A percentile compares a stretch with the other conserved stretches of the same genome.
Evolutionary conservation across 768 basidiomycete genomes (phyloP).

Genomic region (Melanogaster broomeanus): DNA sequence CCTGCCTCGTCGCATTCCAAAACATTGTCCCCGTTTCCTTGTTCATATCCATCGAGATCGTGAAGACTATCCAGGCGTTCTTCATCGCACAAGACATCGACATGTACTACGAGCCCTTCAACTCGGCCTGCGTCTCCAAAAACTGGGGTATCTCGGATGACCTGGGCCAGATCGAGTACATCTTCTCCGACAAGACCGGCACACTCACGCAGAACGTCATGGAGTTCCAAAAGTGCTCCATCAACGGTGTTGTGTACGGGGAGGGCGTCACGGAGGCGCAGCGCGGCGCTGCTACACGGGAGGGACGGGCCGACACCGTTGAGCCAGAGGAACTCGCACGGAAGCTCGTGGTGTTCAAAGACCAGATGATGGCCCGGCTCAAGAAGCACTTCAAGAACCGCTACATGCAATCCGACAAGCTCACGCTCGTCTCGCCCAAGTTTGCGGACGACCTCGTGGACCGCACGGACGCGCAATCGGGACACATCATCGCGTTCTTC

Average conservation of each 20-base stretch:
- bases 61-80: conserved; percentile 96
- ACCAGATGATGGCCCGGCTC: conserved; percentile 76
- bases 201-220: conserved; percentile 98
- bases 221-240: conserved; percentile 97
- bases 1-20: conserved; percentile 94
- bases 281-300: conserved; percentile 84
- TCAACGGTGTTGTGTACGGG: conserved; percentile 82
- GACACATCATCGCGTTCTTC: conserved; percentile 81
- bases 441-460: conserved; percentile 79
- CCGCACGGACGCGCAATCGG: conserved; percentile 57
- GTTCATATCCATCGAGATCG: conserved; percentile 97
- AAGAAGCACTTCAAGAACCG: conserved; percentile 85
- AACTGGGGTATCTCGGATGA: conserved; percentile 99
- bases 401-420: conserved; percentile 74
- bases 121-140: conserved; percentile 90
- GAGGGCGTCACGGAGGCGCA: conserved; percentile 97
- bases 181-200: conserved; percentile 93
- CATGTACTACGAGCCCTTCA: conserved; percentile 90
- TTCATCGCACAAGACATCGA: conserved; percentile 96
- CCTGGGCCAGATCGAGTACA: conserved; percentile 97
- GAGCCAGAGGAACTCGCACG: conserved; percentile 72
- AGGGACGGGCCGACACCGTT: conserved; percentile 66
- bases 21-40: conserved; percentile 96
- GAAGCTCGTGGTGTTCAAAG: conserved; percentile 65
- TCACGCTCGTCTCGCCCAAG: conserved; percentile 87